Evolutionary conservation across 768 basidiomycete species (phyloP).

Genomic region (Lactifluus hygrophoroides): DNA sequence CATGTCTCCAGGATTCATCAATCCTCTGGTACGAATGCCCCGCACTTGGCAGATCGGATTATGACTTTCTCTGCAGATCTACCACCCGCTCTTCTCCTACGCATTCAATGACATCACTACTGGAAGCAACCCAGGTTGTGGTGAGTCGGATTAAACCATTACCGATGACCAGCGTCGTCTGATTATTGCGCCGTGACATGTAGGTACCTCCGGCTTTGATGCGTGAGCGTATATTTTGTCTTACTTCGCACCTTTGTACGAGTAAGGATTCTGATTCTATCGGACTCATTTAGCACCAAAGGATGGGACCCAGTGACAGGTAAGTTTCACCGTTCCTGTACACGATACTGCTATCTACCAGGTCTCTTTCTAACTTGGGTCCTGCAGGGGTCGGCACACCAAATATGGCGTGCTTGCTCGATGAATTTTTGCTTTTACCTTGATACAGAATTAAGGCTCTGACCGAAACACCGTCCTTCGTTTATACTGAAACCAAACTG

Average conservation of each 20-base stretch:
- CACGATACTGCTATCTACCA: not conserved
- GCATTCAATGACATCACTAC: constrained; percentile 9
- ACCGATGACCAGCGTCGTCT: not conserved
- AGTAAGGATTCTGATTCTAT: not conserved
- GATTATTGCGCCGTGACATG: not conserved
- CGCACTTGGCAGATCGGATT: not conserved
- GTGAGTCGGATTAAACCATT: not conserved
- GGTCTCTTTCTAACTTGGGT: not conserved
- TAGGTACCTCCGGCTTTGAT: constrained; percentile 4
- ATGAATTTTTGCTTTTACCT: not conserved
- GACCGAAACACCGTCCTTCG: not conserved
- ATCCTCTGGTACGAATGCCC: not conserved
- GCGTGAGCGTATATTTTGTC: not conserved
- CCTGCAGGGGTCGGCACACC: constrained; percentile 6
- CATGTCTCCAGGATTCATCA: constrained; percentile 2
- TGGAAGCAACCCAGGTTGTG: constrained; percentile 9
- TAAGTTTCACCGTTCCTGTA: not conserved
- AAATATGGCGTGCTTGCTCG: not conserved
- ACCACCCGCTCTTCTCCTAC: not conserved
- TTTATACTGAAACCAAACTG: not conserved
- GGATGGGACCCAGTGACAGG: constrained; percentile 16
- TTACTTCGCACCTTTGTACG: not conserved
- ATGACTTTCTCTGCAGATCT: constrained; percentile 4
- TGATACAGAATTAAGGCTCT: not conserved
- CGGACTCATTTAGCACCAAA: not conserved